These are phyloP conservation scores for Petunia secreta DNA, from an alignment of 257 asterid species.

Conservation along the genomic window DNA sequence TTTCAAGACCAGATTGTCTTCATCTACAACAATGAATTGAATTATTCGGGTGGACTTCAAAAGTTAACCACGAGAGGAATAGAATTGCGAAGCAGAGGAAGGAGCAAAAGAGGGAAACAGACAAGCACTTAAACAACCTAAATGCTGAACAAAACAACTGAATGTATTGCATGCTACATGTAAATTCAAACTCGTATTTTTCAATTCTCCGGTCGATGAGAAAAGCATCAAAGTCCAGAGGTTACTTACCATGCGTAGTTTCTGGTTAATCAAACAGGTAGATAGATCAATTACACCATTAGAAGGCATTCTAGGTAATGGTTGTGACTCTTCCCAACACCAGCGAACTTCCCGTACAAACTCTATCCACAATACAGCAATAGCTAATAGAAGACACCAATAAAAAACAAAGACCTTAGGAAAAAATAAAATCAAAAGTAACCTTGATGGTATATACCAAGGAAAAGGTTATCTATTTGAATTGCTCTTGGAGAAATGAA, in stretches of 20 bases:
- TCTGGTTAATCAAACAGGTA: constrained; percentile 83
- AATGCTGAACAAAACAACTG: no score
- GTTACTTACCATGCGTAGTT: constrained; percentile 80
- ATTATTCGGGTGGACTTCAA: no score
- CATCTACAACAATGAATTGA: background rate
- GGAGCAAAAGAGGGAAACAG: no score
- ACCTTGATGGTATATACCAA: background rate
- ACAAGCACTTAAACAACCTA: no score
- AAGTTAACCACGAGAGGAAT: no score
- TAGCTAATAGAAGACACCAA: constrained; percentile 50
- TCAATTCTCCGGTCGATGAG: no score
- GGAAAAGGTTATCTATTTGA: background rate
- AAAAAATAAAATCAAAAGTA: constrained; percentile 15
- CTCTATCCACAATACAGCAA: constrained; percentile 96
- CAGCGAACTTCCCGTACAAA: constrained; percentile 89
- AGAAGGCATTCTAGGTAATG: constrained; percentile 74
- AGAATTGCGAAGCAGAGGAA: no score
- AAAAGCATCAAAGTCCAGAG: no score
- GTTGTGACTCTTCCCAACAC: constrained; percentile 98
- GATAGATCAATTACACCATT: constrained; percentile 72
- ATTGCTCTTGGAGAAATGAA: background rate
- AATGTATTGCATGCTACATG: no score
- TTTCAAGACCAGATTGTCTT: no score
- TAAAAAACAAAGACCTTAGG: constrained; percentile 24
- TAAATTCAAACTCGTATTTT: no score